A percentile compares a stretch with the other conserved stretches of the same genome.
phyloP scores from a whole-genome alignment of 2,329 filamentous ascomycete genomes.

The Mariannaea elegans region DNA sequence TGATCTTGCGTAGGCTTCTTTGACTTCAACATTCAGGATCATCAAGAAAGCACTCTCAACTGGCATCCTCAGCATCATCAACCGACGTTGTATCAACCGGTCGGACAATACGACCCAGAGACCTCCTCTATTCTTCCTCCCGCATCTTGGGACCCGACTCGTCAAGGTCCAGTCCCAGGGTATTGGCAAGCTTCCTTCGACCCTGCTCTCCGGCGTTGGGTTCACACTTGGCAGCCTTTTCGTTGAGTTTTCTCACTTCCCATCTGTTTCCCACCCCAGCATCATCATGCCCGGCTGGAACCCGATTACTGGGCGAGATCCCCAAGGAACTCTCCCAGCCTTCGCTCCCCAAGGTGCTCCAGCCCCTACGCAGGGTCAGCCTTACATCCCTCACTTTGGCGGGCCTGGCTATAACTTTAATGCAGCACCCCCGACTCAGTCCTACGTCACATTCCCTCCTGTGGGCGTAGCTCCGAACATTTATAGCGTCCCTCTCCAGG shows the following conservation, averaged over 20 bases:
- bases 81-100: background rate
- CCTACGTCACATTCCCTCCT: slow-evolving; percentile 31
- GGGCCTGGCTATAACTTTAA: slow-evolving; percentile 47
- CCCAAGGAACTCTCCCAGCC: slow-evolving; percentile 43
- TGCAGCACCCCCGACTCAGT: slow-evolving; percentile 28
- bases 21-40: slow-evolving; percentile 10
- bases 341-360: slow-evolving; percentile 47
- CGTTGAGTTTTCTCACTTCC: slow-evolving; percentile 22
- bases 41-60: background rate
- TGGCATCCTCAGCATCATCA: slow-evolving; percentile 6
- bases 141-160: slow-evolving; percentile 41
- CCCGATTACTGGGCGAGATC: slow-evolving; percentile 50
- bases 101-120: background rate
- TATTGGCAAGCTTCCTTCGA: slow-evolving; percentile 49
- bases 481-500: slow-evolving; percentile 25
- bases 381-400: slow-evolving; percentile 49
- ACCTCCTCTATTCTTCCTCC: slow-evolving; percentile 11
- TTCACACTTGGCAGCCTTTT: slow-evolving; percentile 49
- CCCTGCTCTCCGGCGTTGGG: slow-evolving; percentile 41
- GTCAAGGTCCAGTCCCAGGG: slow-evolving; percentile 44
- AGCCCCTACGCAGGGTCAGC: slow-evolving; percentile 46
- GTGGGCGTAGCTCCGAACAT: slow-evolving; percentile 11
- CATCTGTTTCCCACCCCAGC: background rate
- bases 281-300: slow-evolving; percentile 52
- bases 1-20: slow-evolving; percentile 19